Percentiles rank a stretch among this genome's conserved stretches.
Conservation (phyloP, 1,284 basidiomycete genomes). For the Cutaneotrichosporon mucoides region DNA sequence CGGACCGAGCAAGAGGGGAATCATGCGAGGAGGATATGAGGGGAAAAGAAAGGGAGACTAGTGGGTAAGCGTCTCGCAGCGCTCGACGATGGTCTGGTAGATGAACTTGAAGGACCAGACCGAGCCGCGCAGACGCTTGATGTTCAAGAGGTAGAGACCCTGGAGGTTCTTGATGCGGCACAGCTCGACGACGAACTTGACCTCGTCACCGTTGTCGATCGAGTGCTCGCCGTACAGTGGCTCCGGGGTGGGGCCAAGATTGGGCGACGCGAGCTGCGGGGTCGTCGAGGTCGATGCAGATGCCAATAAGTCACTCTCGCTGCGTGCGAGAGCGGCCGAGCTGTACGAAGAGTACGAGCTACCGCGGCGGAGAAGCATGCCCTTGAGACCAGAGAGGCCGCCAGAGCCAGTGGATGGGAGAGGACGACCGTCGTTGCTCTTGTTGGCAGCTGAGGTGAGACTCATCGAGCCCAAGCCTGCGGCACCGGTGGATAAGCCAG, state of each 20-base stretch:
- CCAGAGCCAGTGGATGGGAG: conserved; percentile 66
- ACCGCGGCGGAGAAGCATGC: conserved; percentile 78
- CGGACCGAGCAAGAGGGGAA: neutral
- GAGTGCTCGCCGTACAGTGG: conserved; percentile 70
- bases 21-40: neutral
- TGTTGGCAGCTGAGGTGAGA: conserved; percentile 71
- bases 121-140: conserved; percentile 85
- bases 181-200: conserved; percentile 86
- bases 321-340: conserved; percentile 26
- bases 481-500: conserved; percentile 36
- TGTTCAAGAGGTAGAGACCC: conserved; percentile 81
- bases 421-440: conserved; percentile 67
- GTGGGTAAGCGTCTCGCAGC: conserved; percentile 39
- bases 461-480: conserved; percentile 58
- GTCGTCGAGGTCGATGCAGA: conserved; percentile 40
- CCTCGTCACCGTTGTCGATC: conserved; percentile 84
- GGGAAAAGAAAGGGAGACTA: conserved; percentile 5
- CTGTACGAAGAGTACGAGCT: conserved; percentile 67
- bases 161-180: conserved; percentile 80
- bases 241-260: conserved; percentile 44
- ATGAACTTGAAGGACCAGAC: conserved; percentile 89
- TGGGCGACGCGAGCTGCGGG: conserved; percentile 10
- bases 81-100: conserved; percentile 81
- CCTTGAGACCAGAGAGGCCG: conserved; percentile 65
- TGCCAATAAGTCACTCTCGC: conserved; percentile 43